Conservation (phyloP, 2,329 filamentous ascomycete species). For the Scedosporium aurantiacum region DNA sequence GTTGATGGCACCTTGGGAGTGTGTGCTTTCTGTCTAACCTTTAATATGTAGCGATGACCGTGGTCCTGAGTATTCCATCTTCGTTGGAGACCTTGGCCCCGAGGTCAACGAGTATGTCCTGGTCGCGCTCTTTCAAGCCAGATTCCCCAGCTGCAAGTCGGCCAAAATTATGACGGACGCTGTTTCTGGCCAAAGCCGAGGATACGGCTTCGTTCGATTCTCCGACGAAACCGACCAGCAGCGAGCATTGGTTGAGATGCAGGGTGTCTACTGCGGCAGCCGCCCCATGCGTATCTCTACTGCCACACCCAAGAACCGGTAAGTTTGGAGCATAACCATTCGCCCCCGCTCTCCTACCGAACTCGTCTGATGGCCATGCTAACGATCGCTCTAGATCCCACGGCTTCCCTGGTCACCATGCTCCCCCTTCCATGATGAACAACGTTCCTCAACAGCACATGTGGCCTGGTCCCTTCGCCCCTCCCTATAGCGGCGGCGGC, state of each 20-base stretch:
- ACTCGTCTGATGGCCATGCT: background rate
- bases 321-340: conserved; percentile 13
- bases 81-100: conserved; percentile 92
- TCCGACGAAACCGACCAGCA: conserved; percentile 93
- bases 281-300: conserved; percentile 97
- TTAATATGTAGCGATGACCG: conserved; percentile 61
- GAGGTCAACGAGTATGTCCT: conserved; percentile 98
- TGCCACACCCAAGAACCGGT: conserved; percentile 89
- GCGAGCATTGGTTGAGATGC: conserved; percentile 92
- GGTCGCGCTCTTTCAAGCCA: conserved; percentile 91
- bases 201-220: conserved; percentile 97
- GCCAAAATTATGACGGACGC: conserved; percentile 99
- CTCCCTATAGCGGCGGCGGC: conserved; percentile 20
- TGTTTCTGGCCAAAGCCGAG: conserved; percentile 92
- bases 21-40: conserved; percentile 6
- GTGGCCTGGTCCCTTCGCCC: conserved; percentile 21
- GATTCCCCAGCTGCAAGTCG: conserved; percentile 95
- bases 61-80: conserved; percentile 92
- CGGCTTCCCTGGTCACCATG: conserved; percentile 29
- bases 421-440: conserved; percentile 31
- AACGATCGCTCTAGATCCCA: conserved; percentile 14
- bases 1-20: background rate
- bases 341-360: no score
- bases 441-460: conserved; percentile 35
- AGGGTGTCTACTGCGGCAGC: conserved; percentile 98